Conservation (phyloP, 1,284 basidiomycete species). For the Coniferiporia weirii region DNA sequence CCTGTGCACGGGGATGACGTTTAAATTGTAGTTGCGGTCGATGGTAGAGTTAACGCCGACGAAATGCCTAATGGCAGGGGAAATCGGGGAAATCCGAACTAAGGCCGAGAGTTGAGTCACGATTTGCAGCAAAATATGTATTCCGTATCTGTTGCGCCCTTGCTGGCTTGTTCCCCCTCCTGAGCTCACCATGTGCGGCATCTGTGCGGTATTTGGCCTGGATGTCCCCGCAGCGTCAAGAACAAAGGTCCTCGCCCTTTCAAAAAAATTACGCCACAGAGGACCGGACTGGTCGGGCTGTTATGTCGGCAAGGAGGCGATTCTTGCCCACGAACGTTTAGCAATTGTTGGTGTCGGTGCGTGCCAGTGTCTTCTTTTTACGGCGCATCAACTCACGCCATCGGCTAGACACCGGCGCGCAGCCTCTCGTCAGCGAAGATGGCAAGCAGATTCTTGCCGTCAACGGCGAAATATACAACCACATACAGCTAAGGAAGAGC, state of each 20-base stretch:
- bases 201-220: constrained; percentile 78
- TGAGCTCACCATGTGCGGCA: constrained; percentile 72
- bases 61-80: neutral
- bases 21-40: neutral
- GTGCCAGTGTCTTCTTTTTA: constrained; percentile 30
- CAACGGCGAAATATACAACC: constrained; percentile 99
- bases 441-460: constrained; percentile 86
- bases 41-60: neutral
- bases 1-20: too few relatives aligned
- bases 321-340: constrained; percentile 87
- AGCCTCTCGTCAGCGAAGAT: constrained; percentile 88
- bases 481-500: constrained; percentile 73
- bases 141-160: neutral
- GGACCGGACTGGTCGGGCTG: constrained; percentile 98
- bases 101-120: neutral
- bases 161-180: neutral
- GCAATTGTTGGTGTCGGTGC: constrained; percentile 97
- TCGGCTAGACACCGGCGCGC: constrained; percentile 85
- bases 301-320: constrained; percentile 74
- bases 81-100: neutral
- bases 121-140: neutral
- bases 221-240: constrained; percentile 67
- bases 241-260: constrained; percentile 74
- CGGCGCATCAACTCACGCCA: neutral
- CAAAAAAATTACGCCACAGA: constrained; percentile 86